These are phyloP conservation scores for Fusarium udum DNA, from an alignment of 2,329 filamentous ascomycete genomes.

Conservation along the genomic window DNA sequence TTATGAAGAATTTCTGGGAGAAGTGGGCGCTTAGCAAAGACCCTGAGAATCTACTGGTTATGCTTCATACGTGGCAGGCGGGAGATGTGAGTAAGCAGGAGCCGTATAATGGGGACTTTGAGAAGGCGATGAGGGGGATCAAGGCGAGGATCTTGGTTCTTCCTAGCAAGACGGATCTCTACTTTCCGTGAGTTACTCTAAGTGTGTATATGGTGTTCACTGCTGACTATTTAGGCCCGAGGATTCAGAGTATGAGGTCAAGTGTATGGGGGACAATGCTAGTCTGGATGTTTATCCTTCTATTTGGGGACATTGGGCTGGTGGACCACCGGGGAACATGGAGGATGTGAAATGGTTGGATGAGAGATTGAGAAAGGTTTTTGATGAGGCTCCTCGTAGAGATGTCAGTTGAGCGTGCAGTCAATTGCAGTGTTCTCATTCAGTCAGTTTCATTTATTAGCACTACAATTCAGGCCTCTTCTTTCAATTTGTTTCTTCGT, in stretches of 20 bases:
- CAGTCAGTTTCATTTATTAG: accelerated
- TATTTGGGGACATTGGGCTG: constrained; percentile 64
- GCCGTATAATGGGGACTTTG: constrained; percentile 74
- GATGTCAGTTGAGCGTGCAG: neutral
- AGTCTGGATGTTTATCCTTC: constrained; percentile 52
- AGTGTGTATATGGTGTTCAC: too few relatives aligned
- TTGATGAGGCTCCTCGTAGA: constrained; percentile 11
- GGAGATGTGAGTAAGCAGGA: constrained; percentile 75
- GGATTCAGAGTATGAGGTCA: constrained; percentile 79
- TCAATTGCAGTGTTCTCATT: neutral
- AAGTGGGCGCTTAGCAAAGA: constrained; percentile 77
- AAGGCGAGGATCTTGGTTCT: constrained; percentile 77
- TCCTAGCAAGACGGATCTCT: constrained; percentile 78
- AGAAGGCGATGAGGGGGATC: constrained; percentile 72
- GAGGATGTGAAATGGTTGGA: constrained; percentile 80
- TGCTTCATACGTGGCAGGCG: constrained; percentile 83
- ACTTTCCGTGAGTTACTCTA: constrained; percentile 66
- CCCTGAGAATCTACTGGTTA: constrained; percentile 77
- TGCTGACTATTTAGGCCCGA: constrained; percentile 59
- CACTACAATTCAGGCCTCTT: accelerated
- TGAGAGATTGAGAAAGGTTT: constrained; percentile 45
- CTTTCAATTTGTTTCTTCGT: accelerated
- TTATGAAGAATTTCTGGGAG: constrained; percentile 81
- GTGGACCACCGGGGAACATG: constrained; percentile 75
- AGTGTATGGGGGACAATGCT: constrained; percentile 51